Evolutionary conservation across 2,329 filamentous ascomycete genomes (phyloP), one percentile per base, ranked within the genome.

Genomic region (Hymenoscyphus scutula): DNA sequence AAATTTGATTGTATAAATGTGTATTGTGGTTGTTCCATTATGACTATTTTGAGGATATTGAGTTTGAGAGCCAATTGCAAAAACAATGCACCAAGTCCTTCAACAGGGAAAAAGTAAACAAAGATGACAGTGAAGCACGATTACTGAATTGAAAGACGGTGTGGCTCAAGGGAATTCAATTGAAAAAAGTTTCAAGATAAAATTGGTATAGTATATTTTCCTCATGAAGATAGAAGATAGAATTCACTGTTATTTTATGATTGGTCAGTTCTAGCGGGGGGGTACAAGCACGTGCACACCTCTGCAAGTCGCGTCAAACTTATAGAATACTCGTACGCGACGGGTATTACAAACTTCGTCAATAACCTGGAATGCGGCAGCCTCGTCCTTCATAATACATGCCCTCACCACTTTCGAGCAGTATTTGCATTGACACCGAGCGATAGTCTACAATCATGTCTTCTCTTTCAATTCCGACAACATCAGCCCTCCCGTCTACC

Each of bases 401-500:
- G 45, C 45, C 7, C 19, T 19, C 25, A 25, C 19, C 19, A 25
- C 11, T 13, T 19, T 25, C 10, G 8, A 51, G 8, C 45, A 13
- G 10, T 10, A 51, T 25, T 51, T 51, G 6, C 3, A 10, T 25
- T 13, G 3, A 37, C 5, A 37, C 17, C 1, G 34, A 13, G 23
- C 11, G 3, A 51, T 25, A 51, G 7, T 23, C 5, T 51, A 51
- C 23, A 23, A 23, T 51, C 19, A 70, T 70, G 67, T 61, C 64
- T 51, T 59, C 71, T 59, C 77, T 89, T 64, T 88, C 88, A 61
- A 80, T 91, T 41, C 90, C 91, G 19, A 90, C 89, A 55, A 86
- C 85, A 58, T 86, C 86, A 61, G 86, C 88, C 68, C 83, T 95
- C 57, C 83, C 88, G n/a, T 88, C 90, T 58, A 82, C 84, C 30